Percentiles rank a stretch among this genome's conserved stretches.
phyloP scores from a whole-genome alignment of 106 monocot species.

The Alisma plantagoaquatica region DNA sequence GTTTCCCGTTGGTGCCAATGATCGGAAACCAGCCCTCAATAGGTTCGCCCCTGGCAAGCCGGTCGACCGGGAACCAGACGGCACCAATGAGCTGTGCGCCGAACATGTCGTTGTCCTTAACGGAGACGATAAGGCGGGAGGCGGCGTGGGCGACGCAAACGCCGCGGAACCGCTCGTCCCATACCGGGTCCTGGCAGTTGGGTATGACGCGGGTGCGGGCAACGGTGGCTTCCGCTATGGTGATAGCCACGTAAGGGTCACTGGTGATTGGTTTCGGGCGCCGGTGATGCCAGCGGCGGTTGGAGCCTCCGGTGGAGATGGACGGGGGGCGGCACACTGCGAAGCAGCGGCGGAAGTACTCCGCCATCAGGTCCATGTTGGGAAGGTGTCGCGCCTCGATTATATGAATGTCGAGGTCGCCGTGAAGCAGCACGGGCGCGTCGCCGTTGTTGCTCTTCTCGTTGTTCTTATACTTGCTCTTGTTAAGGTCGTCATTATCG shows the following conservation, averaged over 20 bases:
- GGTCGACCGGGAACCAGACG: constrained; percentile 7
- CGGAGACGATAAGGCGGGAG: constrained; percentile 19
- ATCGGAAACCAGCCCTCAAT: constrained; percentile 13
- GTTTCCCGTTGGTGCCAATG: constrained; percentile 12
- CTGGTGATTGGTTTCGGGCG: constrained; percentile 31
- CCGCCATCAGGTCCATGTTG: constrained; percentile 51
- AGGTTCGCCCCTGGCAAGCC: constrained; percentile 6
- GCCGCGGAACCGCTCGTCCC: constrained; percentile 42
- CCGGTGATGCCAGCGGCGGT: constrained; percentile 3
- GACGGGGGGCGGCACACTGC: too few species aligned
- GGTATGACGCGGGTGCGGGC: constrained; percentile 46
- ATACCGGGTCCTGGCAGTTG: constrained; percentile 37
- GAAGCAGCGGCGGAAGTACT: constrained; percentile 25
- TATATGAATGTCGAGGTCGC: constrained; percentile 55
- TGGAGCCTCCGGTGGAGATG: neutral
- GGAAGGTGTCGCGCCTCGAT: constrained; percentile 39
- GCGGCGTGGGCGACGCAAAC: constrained; percentile 49
- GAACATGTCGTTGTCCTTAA: constrained; percentile 65
- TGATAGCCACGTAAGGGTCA: constrained; percentile 58
- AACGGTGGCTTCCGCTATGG: constrained; percentile 36
- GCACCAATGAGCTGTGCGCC: constrained; percentile 43
- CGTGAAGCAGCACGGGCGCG: constrained; percentile 35
- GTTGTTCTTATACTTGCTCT: too few species aligned
- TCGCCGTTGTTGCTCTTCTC: too few species aligned
- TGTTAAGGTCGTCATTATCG: too few species aligned